Base-by-base conservation (phyloP, 208 protist species). In the Leishmania lainsoni region DNA sequence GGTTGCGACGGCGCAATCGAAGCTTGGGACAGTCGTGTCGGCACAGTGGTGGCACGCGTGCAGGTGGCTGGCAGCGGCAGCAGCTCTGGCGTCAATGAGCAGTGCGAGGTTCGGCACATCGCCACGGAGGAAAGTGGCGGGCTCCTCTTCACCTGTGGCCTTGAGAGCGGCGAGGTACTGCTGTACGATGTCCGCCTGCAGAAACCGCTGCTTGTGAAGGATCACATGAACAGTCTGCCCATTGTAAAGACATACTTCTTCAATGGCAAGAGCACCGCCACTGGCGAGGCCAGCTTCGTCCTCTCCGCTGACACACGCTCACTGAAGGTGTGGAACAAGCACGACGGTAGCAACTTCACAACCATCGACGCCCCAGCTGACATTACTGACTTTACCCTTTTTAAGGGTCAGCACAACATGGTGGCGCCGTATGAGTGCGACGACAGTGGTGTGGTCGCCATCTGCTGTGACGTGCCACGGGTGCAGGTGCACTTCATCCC, bases 401-500 rank as follows among this genome's bases (percentile, higher is more conserved):
- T 97, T n/a, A 84, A 83, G n/a, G 84, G 91, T 49, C 89, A 95
- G 85, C 88, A 94, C 84, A 97, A 97, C 84, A 80, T 95, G 71
- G 91, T 91, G 32, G 86, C 90, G 58, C 92, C 93, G n/a, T 96
- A 89, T 80, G 90, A 90, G 77, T 91, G 91, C 81, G 90, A 89
- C 59, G 90, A 98, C 76, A 97, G 90, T 75, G 98, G 98, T 48
- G 87, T 99, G 42, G 68, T 99, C 10, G 90, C 95, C 35, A 91
- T 98, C 71, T 97, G 92, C 80, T 98, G 94, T 61, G 98, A 99
- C 71, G 81, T 90, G 32, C 90, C 95, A 42, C 89, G 93, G 26
- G 96, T 99, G 78, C 91, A 98, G 86, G 92, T 98, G 26, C 99
- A 98, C 86, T 99, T 99, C 81, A 93, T 99, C 20, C 99, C 99